Evolutionary conservation across 2,329 filamentous ascomycete species (phyloP), one percentile per base, ranked within the genome.

Genomic region (Calonectria crousiana): DNA sequence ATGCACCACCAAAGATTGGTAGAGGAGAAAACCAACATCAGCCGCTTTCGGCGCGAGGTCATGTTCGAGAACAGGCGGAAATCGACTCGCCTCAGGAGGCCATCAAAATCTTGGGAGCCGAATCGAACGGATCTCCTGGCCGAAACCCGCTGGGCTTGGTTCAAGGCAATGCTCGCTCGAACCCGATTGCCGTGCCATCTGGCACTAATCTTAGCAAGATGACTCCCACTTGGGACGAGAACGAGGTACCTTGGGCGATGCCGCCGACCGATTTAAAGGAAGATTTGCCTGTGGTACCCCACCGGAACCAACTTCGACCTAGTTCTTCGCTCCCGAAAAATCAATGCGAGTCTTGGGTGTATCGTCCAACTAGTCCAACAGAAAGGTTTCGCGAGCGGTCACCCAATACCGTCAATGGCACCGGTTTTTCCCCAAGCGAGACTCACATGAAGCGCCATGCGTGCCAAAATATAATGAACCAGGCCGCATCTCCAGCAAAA

Each of bases 11-110:
- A 1, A 69, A 71, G 23, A 78, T 72, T 28, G 30, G 62, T 10
- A 75, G 72, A 5, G 49, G 47, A 32, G 65, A 52, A 11, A 76
- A 77, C 10, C 41, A 68, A 18, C 66, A 34, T 0, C 51, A 72
- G 14, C 30, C 62, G 10, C 44, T 77, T n/a, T 74, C 76, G 6
- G 41, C 60, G 1, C 76, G 81, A 23, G 84, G 87, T 0, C 89
- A 91, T 76, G 79, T 89, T 23, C 85, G 89, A 49, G 89, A 91
- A 78, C 78, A 81, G 11, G 88, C 89, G 1, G 88, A 90, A 52
- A 89, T 90, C 66, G 86, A 87, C 9, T 82, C 84, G 2, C 76
- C 83, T 11, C 77, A 71, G 0, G 78, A 80, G 41, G 20, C 32
- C n/a, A 32, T 47, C 32, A 51, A 41, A 47, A 30, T 60, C 8